Evolutionary conservation across 2,329 filamentous ascomycete species (phyloP).

Genomic region (Diplodia sapinea): DNA sequence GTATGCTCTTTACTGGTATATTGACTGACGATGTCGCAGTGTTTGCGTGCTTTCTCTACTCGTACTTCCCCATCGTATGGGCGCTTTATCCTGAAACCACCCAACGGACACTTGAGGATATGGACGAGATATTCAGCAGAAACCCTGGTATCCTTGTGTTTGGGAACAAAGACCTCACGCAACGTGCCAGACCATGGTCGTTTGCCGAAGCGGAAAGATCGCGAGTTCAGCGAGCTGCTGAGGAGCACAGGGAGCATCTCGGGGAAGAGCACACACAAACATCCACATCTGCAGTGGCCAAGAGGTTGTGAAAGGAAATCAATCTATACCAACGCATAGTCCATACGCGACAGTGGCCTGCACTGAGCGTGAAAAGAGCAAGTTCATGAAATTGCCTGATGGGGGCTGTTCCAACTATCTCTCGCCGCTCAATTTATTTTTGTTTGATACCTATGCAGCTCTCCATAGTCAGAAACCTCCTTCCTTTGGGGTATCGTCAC

Average conservation of each 20-base stretch:
- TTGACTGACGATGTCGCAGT: conserved; percentile 34
- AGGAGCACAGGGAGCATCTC: neutral
- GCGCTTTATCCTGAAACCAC: conserved; percentile 41
- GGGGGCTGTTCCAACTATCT: neutral
- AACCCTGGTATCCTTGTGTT: conserved; percentile 35
- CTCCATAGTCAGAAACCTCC: conserved; percentile 32
- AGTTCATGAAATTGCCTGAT: too few species aligned
- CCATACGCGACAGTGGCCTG: too few species aligned
- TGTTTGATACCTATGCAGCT: conserved; percentile 33
- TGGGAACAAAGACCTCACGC: conserved; percentile 36
- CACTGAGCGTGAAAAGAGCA: too few species aligned
- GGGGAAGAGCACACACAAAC: neutral
- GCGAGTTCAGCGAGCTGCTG: conserved; percentile 33
- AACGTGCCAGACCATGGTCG: conserved; percentile 35
- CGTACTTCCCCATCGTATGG: conserved; percentile 37
- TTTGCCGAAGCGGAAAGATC: conserved; percentile 37
- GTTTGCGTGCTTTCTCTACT: conserved; percentile 39
- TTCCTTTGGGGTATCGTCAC: conserved; percentile 33
- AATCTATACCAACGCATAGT: too few species aligned
- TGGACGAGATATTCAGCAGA: conserved; percentile 39
- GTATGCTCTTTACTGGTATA: neutral
- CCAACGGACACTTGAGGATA: conserved; percentile 40
- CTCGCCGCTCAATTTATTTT: neutral
- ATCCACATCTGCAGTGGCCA: neutral
- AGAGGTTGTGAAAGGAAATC: neutral